Base-by-base conservation (phyloP, 2,329 filamentous ascomycete genomes). In the Epichloe gansuensis region DNA sequence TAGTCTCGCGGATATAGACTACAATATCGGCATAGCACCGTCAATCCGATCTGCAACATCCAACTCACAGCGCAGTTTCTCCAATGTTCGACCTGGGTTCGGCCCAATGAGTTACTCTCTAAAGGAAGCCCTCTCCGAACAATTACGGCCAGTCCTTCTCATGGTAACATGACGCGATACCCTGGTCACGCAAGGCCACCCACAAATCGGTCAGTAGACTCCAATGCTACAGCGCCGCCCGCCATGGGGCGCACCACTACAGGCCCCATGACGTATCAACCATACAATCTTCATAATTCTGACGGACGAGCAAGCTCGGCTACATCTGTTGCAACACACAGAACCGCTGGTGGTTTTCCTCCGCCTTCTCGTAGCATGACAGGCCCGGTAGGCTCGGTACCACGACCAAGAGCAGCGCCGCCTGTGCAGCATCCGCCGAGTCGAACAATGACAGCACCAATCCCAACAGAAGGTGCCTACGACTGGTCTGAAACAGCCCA, bases 371-470 rank as follows among this genome's bases (percentile, higher is more conserved):
- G 74, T 37, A 75, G 71, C 52, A 65, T 66, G 31, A 74, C 73
- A 13, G 67, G 67, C 1, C 67, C 68, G 4, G 57, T 43, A 25
- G 47, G 43, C 13, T 17, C 50, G 25, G 50, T 52, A 3, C 44
- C 35, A 35, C 34, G 68, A 13, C 62, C 66, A 28, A 59, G 62
- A 9, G 58, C 66, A 28, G 67, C 62, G 38, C 65, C 63, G 37
- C 66, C 64, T 41, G 41, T 46, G 23, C 67, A 64, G 12, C 65
- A 67, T 39, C 60, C 68, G 31, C 71, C 71, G 1, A 68, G 69
- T 56, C 67, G 75, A 49, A 75, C 71, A 52, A 69, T 75, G 68
- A 76, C 74, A 23, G 71, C 69, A 4, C 71, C 72, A 4, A 59
- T 69, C 51, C 39, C 45, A 21, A 13, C 12, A 38, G 23, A 11